These are phyloP conservation scores for Debaryomyces psychrophilus DNA, from an alignment of 1,139 yeast genomes.

Conservation along the genomic window DNA sequence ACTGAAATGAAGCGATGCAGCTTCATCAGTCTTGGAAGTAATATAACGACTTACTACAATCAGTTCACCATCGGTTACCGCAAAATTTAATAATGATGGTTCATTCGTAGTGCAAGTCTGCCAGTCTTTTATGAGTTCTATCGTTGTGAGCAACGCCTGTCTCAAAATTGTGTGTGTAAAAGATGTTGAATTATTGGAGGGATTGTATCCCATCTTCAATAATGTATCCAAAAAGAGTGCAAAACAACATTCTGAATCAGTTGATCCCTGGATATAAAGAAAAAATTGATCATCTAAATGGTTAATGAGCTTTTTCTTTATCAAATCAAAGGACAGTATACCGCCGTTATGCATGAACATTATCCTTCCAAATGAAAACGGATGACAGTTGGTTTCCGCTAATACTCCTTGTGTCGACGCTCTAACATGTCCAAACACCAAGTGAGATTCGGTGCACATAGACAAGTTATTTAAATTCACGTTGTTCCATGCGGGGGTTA, in stretches of 20 bases:
- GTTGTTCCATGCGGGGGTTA: constrained; percentile 98
- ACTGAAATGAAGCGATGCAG: constrained; percentile 93
- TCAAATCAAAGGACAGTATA: constrained; percentile 67
- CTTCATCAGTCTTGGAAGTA: constrained; percentile 88
- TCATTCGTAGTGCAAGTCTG: constrained; percentile 52
- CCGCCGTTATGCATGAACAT: constrained; percentile 99
- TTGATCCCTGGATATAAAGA: constrained; percentile 82
- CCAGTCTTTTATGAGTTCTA: constrained; percentile 74
- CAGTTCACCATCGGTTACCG: constrained; percentile 91
- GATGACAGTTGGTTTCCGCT: constrained; percentile 95
- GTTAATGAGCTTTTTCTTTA: constrained; percentile 72
- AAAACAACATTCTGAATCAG: constrained; percentile 95
- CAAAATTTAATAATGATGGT: constrained; percentile 89
- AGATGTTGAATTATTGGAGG: constrained; percentile 38
- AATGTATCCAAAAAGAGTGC: constrained; percentile 83
- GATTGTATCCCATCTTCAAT: constrained; percentile 74
- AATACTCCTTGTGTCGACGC: constrained; percentile 95
- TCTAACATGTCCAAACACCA: constrained; percentile 93
- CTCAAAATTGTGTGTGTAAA: constrained; percentile 62
- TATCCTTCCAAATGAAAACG: constrained; percentile 79
- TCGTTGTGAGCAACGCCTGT: constrained; percentile 71
- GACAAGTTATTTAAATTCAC: constrained; percentile 84
- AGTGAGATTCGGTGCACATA: constrained; percentile 77
- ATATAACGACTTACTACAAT: constrained; percentile 88
- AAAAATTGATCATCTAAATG: constrained; percentile 82